A percentile compares a stretch with the other conserved stretches of the same genome.
These are phyloP conservation scores for Suillus weaverae DNA, from an alignment of 768 basidiomycete genomes.

Conservation along the genomic window DNA sequence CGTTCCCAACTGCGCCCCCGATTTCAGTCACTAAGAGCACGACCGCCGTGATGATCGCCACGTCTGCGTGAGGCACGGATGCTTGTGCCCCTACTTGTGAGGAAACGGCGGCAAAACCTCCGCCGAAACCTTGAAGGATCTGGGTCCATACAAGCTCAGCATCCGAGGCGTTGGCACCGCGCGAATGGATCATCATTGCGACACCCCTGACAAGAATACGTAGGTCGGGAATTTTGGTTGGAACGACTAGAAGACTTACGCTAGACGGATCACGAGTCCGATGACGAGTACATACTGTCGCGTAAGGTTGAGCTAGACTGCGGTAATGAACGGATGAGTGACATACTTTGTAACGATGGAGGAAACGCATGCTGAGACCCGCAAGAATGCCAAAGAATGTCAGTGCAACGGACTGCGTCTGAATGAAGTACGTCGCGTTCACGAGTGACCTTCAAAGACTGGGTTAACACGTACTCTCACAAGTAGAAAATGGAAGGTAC, in stretches of 20 bases:
- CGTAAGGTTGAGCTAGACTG: neutral
- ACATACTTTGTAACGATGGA: constrained; percentile 55
- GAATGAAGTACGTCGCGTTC: constrained; percentile 62
- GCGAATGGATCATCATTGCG: constrained; percentile 68
- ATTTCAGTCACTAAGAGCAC: constrained; percentile 70
- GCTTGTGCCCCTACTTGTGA: constrained; percentile 66
- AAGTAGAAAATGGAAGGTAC: constrained; percentile 22
- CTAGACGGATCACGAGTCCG: constrained; percentile 60
- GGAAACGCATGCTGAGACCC: constrained; percentile 54
- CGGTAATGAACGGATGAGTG: neutral
- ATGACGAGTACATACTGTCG: constrained; percentile 47
- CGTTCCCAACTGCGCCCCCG: constrained; percentile 65
- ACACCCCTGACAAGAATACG: constrained; percentile 45
- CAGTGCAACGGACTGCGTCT: constrained; percentile 57
- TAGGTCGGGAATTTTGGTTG: neutral
- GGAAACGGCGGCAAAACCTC: constrained; percentile 62
- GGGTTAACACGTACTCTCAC: neutral
- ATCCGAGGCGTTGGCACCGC: constrained; percentile 56
- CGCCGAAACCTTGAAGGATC: constrained; percentile 72
- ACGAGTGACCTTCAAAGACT: constrained; percentile 47
- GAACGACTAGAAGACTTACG: constrained; percentile 29
- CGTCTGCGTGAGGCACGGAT: constrained; percentile 60
- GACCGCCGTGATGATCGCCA: constrained; percentile 66
- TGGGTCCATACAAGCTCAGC: constrained; percentile 65
- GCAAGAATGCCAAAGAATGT: constrained; percentile 65